phyloP scores from a whole-genome alignment of 2,329 filamentous ascomycete genomes.

The Incumbomyces delicatus region DNA sequence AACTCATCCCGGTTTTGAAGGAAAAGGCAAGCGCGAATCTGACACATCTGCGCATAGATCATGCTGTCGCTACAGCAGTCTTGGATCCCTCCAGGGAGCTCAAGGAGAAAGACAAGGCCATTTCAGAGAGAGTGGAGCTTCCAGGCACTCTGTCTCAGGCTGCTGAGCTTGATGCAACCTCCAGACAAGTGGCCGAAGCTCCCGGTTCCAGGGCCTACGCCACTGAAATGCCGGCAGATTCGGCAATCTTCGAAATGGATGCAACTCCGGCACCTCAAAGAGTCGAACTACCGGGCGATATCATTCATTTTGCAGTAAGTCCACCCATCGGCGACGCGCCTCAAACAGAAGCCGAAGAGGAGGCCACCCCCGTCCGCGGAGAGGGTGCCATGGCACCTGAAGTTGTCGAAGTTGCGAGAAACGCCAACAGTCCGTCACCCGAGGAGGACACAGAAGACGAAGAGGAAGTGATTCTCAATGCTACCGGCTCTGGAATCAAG shows the following conservation, averaged over 20 bases:
- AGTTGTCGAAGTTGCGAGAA: constrained; percentile 3
- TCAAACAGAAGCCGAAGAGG: constrained; percentile 16
- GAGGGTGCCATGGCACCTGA: constrained; percentile 21
- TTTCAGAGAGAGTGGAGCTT: constrained; percentile 14
- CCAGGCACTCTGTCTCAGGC: constrained; percentile 12
- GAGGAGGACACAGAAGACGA: neutral
- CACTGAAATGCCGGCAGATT: constrained; percentile 27
- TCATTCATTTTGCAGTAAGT: constrained; percentile 25
- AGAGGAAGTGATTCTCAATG: constrained; percentile 11
- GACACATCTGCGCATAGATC: constrained; percentile 47
- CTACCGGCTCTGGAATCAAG: constrained; percentile 14
- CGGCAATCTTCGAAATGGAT: constrained; percentile 30
- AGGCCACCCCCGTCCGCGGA: constrained; percentile 15
- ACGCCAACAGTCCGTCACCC: neutral
- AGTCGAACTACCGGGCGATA: constrained; percentile 29
- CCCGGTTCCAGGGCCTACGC: constrained; percentile 15
- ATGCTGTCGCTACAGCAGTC: constrained; percentile 44
- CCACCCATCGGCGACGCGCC: constrained; percentile 28
- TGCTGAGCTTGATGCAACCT: constrained; percentile 23
- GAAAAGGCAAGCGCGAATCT: constrained; percentile 38
- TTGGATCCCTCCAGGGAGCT: constrained; percentile 16
- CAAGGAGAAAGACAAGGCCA: constrained; percentile 21
- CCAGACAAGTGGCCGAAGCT: constrained; percentile 17
- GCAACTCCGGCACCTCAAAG: constrained; percentile 26
- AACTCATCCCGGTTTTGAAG: constrained; percentile 43